These are phyloP conservation scores for Paecilomyces dactylethromorphus DNA, from an alignment of 2,329 filamentous ascomycete genomes.

Conservation along the genomic window DNA sequence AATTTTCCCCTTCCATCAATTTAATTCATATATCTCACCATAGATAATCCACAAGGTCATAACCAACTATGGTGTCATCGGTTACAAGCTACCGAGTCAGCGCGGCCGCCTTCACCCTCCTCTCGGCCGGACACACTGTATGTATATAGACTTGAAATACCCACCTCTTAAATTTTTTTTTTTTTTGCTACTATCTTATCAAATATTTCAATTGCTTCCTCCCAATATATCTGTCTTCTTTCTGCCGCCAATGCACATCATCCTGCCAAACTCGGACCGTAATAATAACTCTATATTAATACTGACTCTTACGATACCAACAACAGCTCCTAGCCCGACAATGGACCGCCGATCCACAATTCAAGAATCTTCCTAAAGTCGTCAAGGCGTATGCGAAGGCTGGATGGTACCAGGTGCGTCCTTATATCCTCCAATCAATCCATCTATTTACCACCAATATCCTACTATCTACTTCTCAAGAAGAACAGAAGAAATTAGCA, in stretches of 20 bases:
- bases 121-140: slow-evolving; percentile 20
- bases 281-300: not conserved
- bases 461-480: no score
- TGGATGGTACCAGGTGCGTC: slow-evolving; percentile 20
- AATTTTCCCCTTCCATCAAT: not conserved
- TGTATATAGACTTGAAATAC: not conserved
- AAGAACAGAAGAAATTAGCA: no score
- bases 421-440: no score
- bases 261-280: no score
- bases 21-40: not conserved
- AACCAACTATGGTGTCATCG: not conserved
- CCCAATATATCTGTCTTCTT: no score
- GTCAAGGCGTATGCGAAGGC: slow-evolving; percentile 11
- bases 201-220: no score
- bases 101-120: slow-evolving; percentile 12
- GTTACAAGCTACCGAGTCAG: not conserved
- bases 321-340: slow-evolving; percentile 13
- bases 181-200: no score
- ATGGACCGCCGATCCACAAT: slow-evolving; percentile 17
- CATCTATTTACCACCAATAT: not conserved
- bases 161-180: no score
- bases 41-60: not conserved
- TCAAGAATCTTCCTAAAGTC: slow-evolving; percentile 11
- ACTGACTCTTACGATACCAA: not conserved
- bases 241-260: no score